Conservation (phyloP, 2,329 filamentous ascomycete species). For the Talaromyces rugulosus region DNA sequence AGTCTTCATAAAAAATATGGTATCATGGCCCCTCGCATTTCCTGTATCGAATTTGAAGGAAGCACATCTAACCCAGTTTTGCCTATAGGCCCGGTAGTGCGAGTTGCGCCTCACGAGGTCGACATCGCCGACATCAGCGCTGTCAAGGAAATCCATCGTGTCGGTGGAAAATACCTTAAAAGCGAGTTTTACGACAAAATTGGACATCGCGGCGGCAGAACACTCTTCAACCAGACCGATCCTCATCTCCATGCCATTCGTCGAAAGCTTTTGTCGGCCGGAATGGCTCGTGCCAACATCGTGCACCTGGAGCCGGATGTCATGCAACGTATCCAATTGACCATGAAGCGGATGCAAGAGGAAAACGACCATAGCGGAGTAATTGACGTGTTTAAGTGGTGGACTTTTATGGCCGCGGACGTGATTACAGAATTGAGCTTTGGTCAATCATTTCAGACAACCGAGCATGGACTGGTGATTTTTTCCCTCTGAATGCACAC, state of each 20-base stretch:
- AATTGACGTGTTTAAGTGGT: constrained; percentile 52
- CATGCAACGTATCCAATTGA: constrained; percentile 32
- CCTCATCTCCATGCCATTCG: constrained; percentile 36
- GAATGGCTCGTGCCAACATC: constrained; percentile 20
- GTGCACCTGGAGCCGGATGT: constrained; percentile 38
- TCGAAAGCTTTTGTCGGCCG: constrained; percentile 39
- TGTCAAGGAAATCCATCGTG: constrained; percentile 31
- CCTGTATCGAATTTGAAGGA: not conserved
- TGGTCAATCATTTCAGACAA: constrained; percentile 51
- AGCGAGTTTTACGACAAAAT: constrained; percentile 27
- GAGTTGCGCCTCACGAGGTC: constrained; percentile 22
- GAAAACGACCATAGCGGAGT: constrained; percentile 37
- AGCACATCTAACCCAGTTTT: not conserved
- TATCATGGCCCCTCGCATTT: not conserved
- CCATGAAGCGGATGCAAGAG: constrained; percentile 42
- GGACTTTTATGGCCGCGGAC: constrained; percentile 52
- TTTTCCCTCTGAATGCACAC: constrained; percentile 3
- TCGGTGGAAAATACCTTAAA: constrained; percentile 30
- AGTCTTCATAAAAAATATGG: constrained; percentile 21
- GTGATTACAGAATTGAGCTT: constrained; percentile 52
- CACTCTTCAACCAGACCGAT: constrained; percentile 41
- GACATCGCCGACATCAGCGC: constrained; percentile 35
- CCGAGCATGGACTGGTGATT: constrained; percentile 48
- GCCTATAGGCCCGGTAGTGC: constrained; percentile 27
- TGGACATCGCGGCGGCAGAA: constrained; percentile 17